Base-by-base conservation (phyloP, 2,329 filamentous ascomycete genomes). In the Epicoccum sorghinum region DNA sequence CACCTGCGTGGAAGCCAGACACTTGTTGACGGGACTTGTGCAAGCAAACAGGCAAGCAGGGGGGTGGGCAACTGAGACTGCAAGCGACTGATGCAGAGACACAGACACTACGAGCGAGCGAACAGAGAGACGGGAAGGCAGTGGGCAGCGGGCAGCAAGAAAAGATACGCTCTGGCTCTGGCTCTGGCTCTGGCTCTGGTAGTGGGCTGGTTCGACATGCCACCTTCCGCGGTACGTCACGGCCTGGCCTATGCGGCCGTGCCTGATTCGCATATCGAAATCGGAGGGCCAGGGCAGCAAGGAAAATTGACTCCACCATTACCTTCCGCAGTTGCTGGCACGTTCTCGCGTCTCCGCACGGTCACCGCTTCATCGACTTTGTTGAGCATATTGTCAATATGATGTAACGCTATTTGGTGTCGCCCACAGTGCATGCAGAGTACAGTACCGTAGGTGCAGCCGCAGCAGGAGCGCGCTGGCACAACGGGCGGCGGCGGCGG, bases 401-500 rank as follows among this genome's bases (percentile, higher is more conserved):
- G 57, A 65, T 60, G 64, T 66, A 58, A 64, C 55, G 36, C 44
- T 29, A 39, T 52, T 54, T 18, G 47, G 47, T 39, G 40, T 46
- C 47, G 50, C 38, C 53, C 51, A 57, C 48, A 49, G 43, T 25
- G 38, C 43, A 38, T 42, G 46, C 45, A 52, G 32, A 40, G 27
- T 9, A 29, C 18, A 18, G 18, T 18, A n/a, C n/a, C n/a, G n/a
- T n/a, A n/a, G n/a, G 18, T 18, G 18, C 18, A 18, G 18, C 18
- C 41, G 48, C 29, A 41, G 27, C 30, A 29, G 48, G 25, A 41
- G 24, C 30, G 36, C 25, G 37, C 30, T 39, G 29, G 22, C 18
- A 18, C 18, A 18, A 3, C 18, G 18, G 18, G 3, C 18, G 18
- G 18, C 18, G 18, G 18, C 18, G 18, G 18, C 18, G 18, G 18